Evolutionary conservation across 2,329 filamentous ascomycete genomes (phyloP).

Genomic region (Fusarium nematophilum): DNA sequence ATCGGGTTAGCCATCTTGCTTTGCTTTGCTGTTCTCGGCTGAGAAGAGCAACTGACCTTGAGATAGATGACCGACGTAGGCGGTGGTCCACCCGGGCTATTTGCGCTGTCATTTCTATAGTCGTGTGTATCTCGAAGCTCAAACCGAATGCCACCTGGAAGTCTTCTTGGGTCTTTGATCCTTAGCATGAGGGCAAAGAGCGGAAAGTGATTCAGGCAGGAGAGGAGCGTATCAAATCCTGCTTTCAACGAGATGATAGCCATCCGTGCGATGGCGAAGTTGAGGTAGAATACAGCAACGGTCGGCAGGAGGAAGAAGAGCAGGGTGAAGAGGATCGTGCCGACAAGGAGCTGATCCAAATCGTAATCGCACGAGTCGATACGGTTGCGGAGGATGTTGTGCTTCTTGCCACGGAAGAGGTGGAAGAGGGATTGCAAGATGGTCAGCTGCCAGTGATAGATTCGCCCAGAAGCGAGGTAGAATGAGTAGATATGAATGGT

Average conservation of each 20-base stretch:
- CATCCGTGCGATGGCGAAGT: slow-evolving; percentile 95
- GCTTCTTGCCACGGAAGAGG: slow-evolving; percentile 96
- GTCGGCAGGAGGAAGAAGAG: slow-evolving; percentile 96
- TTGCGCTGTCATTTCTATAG: slow-evolving; percentile 53
- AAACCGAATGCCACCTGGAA: slow-evolving; percentile 90
- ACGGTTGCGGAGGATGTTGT: slow-evolving; percentile 95
- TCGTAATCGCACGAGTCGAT: slow-evolving; percentile 99
- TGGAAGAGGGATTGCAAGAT: slow-evolving; percentile 99
- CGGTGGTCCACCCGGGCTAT: slow-evolving; percentile 60
- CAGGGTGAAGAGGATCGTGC: slow-evolving; percentile 95
- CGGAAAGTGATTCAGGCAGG: slow-evolving; percentile 96
- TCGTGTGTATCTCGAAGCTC: slow-evolving; percentile 82
- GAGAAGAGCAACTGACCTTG: slow-evolving; percentile 67
- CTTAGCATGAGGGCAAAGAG: slow-evolving; percentile 96
- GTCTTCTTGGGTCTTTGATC: slow-evolving; percentile 88
- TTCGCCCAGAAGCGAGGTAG: slow-evolving; percentile 94
- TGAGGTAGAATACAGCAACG: slow-evolving; percentile 95
- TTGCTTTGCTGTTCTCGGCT: background rate
- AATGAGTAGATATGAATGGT: slow-evolving; percentile 98
- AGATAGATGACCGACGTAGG: slow-evolving; percentile 87
- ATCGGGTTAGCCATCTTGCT: background rate
- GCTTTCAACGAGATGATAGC: slow-evolving; percentile 94
- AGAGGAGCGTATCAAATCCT: slow-evolving; percentile 87
- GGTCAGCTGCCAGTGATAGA: slow-evolving; percentile 98
- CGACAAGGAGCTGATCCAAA: slow-evolving; percentile 93